Percentiles rank a stretch among this genome's conserved stretches.
These are phyloP conservation scores for Albugo candida DNA, from an alignment of 352 stramenopile species.

Conservation along the genomic window DNA sequence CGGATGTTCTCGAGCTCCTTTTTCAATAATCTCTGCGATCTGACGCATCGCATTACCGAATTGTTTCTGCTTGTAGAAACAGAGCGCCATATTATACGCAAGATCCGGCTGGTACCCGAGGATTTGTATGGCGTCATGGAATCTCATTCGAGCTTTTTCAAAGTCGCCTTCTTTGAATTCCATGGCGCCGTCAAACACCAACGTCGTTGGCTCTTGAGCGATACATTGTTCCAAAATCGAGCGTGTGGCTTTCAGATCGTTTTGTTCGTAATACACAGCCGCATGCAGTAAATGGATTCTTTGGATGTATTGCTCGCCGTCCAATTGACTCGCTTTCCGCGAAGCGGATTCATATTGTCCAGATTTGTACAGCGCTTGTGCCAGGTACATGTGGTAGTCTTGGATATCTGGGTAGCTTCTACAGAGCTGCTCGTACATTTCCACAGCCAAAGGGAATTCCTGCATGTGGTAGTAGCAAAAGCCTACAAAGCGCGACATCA, in stretches of 20 bases:
- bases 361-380: conserved; percentile 89
- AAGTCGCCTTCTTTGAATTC: conserved; percentile 81
- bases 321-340: conserved; percentile 59
- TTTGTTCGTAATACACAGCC: conserved; percentile 91
- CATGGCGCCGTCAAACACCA: conserved; percentile 66
- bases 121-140: conserved; percentile 84
- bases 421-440: conserved; percentile 90
- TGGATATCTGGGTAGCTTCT: conserved; percentile 85
- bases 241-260: conserved; percentile 82
- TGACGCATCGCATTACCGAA: conserved; percentile 82
- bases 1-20: conserved; percentile 78
- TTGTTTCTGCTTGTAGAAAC: conserved; percentile 84
- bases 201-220: conserved; percentile 82
- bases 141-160: conserved; percentile 77
- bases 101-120: conserved; percentile 86
- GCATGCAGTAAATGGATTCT: conserved; percentile 73
- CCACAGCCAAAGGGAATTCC: conserved; percentile 79
- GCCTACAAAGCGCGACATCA: conserved; percentile 8
- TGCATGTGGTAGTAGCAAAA: conserved; percentile 95
- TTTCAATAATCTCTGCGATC: conserved; percentile 89
- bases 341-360: conserved; percentile 64
- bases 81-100: conserved; percentile 91
- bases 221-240: conserved; percentile 85
- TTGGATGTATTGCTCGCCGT: conserved; percentile 75
- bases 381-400: conserved; percentile 91